Evolutionary conservation across 495 filamentous ascomycete genomes (phyloP).

Genomic region (Astrothelium macrocarpum): DNA sequence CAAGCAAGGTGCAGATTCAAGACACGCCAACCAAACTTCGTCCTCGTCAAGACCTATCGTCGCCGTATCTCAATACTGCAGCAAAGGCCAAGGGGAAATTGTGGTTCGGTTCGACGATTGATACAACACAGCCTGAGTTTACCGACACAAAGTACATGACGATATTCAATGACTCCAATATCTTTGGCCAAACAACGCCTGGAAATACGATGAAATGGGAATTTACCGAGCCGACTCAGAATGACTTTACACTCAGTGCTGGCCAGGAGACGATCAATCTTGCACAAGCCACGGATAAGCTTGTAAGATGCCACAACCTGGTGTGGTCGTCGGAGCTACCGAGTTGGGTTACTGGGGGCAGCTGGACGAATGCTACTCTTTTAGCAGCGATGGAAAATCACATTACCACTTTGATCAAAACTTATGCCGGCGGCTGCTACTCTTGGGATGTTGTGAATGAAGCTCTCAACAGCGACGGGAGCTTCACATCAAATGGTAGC

Average conservation of each 20-base stretch:
- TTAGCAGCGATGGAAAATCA: conserved; percentile 24
- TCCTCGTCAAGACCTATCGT: not conserved
- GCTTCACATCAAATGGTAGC: conserved; percentile 18
- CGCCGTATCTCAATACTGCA: conserved; percentile 4
- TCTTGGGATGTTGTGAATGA: conserved; percentile 31
- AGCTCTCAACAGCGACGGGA: conserved; percentile 25
- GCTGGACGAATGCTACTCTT: conserved; percentile 20
- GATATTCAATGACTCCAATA: conserved; percentile 36
- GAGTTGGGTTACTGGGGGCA: conserved; percentile 21
- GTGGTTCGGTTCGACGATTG: conserved; percentile 9
- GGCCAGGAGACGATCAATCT: conserved; percentile 19
- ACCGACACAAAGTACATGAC: conserved; percentile 15
- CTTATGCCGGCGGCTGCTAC: conserved; percentile 21
- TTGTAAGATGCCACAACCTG: conserved; percentile 28
- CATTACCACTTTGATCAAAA: conserved; percentile 20
- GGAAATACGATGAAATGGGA: conserved; percentile 43
- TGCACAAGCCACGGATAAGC: conserved; percentile 13
- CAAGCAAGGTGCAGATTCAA: not conserved
- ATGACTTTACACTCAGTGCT: conserved; percentile 23
- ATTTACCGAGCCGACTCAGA: conserved; percentile 34
- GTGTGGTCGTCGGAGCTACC: conserved; percentile 28
- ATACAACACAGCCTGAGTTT: conserved; percentile 2
- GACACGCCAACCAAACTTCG: not conserved
- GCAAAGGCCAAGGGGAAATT: conserved; percentile 8
- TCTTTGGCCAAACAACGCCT: conserved; percentile 44